Evolutionary conservation across 768 basidiomycete genomes (phyloP).

Genomic region (Clitopilus hobsonii): DNA sequence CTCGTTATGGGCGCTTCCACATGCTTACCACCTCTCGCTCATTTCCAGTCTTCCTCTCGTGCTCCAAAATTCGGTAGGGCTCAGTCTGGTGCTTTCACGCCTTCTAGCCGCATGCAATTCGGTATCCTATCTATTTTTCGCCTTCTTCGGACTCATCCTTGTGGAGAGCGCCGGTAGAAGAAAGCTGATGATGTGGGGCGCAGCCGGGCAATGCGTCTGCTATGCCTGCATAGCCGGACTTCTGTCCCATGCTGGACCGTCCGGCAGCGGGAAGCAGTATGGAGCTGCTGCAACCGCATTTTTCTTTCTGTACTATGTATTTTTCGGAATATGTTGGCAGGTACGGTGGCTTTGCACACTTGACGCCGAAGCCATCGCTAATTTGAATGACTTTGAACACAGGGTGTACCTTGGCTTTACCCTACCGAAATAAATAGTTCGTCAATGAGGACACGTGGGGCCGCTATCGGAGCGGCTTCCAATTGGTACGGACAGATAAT

Average conservation of each 20-base stretch:
- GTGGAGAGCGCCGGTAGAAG: slow-evolving; percentile 44
- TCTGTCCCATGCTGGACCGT: slow-evolving; percentile 29
- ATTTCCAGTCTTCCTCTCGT: slow-evolving; percentile 38
- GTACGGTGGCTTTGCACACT: slow-evolving; percentile 16
- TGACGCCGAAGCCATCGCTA: neutral
- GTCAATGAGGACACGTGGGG: slow-evolving; percentile 47
- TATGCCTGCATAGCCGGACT: slow-evolving; percentile 39
- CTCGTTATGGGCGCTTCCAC: neutral
- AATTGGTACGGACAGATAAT: slow-evolving; percentile 29
- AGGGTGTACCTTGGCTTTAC: slow-evolving; percentile 48
- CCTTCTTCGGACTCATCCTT: slow-evolving; percentile 38
- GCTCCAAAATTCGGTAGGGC: slow-evolving; percentile 44
- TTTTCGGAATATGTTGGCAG: slow-evolving; percentile 51
- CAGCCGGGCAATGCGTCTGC: slow-evolving; percentile 43
- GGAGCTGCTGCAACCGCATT: slow-evolving; percentile 42
- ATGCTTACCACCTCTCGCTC: neutral
- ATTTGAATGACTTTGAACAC: neutral
- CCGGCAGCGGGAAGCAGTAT: slow-evolving; percentile 25
- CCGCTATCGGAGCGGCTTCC: slow-evolving; percentile 40
- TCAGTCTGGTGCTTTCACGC: slow-evolving; percentile 41
- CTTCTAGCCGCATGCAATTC: slow-evolving; percentile 50
- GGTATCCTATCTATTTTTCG: slow-evolving; percentile 44
- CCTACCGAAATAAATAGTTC: slow-evolving; percentile 47
- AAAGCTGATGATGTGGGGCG: slow-evolving; percentile 50
- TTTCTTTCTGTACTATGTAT: slow-evolving; percentile 46